Percentiles rank a stretch among this genome's conserved stretches.
Evolutionary conservation across 805 yeast species (phyloP).

Genomic region (Yarrowia deformans): DNA sequence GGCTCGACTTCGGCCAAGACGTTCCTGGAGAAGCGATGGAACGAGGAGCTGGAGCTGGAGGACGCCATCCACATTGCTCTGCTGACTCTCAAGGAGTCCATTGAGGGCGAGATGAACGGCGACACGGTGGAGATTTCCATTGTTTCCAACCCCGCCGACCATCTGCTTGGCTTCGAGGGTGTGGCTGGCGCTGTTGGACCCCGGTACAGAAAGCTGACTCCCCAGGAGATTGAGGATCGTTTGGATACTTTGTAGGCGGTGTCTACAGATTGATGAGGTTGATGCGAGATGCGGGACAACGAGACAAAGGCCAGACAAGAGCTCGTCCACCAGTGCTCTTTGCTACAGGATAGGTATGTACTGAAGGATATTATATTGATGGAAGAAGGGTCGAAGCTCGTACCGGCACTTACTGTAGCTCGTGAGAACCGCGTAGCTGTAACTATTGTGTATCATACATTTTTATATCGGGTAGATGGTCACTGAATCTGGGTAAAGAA

Average conservation of each 20-base stretch:
- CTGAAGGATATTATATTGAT: conserved; percentile 12
- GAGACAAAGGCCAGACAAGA: neutral
- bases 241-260: conserved; percentile 75
- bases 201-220: conserved; percentile 78
- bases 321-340: neutral
- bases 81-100: conserved; percentile 91
- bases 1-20: conserved; percentile 97
- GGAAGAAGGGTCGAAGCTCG: neutral
- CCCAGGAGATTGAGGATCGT: conserved; percentile 96
- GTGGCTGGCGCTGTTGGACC: conserved; percentile 83
- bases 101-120: conserved; percentile 97
- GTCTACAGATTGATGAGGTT: no score
- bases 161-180: conserved; percentile 84
- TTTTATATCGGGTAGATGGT: neutral
- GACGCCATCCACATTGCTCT: conserved; percentile 98
- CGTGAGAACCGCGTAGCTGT: no score
- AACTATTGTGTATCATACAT: conserved; percentile 1
- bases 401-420: no score
- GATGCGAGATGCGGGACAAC: no score
- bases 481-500: conserved; percentile 34
- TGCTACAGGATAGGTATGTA: neutral
- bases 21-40: conserved; percentile 97
- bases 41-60: conserved; percentile 93
- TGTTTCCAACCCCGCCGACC: conserved; percentile 82
- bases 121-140: conserved; percentile 93